A percentile compares a stretch with the other conserved stretches of the same genome.
Conservation (phyloP, 805 yeast species). For the Lachancea dasiensis region DNA sequence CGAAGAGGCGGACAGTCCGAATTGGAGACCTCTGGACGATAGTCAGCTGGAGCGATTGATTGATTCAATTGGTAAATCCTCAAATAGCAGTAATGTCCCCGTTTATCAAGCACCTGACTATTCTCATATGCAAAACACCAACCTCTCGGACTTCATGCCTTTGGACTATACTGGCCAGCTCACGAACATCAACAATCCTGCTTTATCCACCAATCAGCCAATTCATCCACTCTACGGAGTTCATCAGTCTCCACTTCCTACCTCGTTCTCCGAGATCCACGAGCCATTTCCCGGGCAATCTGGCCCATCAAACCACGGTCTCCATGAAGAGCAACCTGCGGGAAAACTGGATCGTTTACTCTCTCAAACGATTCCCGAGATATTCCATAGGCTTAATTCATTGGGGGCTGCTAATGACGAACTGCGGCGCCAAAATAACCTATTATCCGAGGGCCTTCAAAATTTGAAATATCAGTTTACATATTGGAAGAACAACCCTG, state of each 20-base stretch:
- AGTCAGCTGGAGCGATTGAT: conserved; percentile 3
- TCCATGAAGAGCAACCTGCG: neutral
- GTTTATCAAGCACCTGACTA: neutral
- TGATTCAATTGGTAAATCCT: neutral
- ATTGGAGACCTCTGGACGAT: conserved; percentile 8
- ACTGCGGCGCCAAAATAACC: conserved; percentile 4
- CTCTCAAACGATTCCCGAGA: conserved; percentile 5
- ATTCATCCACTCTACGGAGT: conserved; percentile 3
- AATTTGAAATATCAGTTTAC: conserved; percentile 4
- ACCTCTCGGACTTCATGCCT: neutral
- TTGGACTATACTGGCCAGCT: conserved; percentile 2
- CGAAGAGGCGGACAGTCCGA: conserved; percentile 4
- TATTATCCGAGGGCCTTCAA: conserved; percentile 3
- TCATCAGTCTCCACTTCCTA: conserved; percentile 2
- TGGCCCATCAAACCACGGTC: neutral
- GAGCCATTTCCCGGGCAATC: conserved; percentile 3
- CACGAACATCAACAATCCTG: neutral
- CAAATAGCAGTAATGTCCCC: neutral
- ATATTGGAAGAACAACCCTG: conserved; percentile 1
- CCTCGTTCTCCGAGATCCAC: neutral
- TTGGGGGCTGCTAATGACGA: conserved; percentile 3
- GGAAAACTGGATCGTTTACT: conserved; percentile 3
- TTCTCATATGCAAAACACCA: neutral
- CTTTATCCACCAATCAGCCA: neutral
- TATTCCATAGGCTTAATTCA: conserved; percentile 3